Conservation (phyloP, 2,329 filamentous ascomycete species). For the Furcasterigmium sp. region DNA sequence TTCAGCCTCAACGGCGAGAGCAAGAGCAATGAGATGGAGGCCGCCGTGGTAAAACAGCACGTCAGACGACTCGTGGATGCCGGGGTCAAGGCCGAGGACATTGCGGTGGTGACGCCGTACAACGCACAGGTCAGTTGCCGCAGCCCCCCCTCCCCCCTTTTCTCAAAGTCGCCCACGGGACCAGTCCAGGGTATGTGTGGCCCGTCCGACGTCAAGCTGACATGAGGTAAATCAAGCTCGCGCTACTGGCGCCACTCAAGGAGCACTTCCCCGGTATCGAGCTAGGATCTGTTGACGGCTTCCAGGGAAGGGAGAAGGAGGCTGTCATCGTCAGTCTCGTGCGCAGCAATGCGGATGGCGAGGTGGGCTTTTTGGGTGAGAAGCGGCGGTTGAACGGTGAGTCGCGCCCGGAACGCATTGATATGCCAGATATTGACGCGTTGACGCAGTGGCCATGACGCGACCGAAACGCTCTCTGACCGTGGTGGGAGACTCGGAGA, state of each 20-base stretch:
- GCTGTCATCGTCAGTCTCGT: conserved; percentile 92
- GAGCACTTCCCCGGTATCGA: conserved; percentile 80
- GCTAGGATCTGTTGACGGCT: conserved; percentile 94
- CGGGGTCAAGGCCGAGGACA: conserved; percentile 76
- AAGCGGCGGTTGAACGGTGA: conserved; percentile 88
- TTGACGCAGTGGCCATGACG: conserved; percentile 90
- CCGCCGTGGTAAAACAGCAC: conserved; percentile 72
- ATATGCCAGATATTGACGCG: no score
- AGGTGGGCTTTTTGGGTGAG: conserved; percentile 91
- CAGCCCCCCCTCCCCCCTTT: no score
- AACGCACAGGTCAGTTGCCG: conserved; percentile 71
- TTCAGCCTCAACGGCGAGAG: conserved; percentile 50
- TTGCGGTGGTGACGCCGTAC: conserved; percentile 93
- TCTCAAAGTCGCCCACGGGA: no score
- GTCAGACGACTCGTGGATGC: conserved; percentile 70
- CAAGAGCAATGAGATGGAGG: conserved; percentile 91
- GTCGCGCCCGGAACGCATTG: conserved; percentile 21
- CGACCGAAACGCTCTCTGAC: conserved; percentile 85
- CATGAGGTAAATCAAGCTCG: conserved; percentile 48
- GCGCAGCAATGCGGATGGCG: conserved; percentile 76
- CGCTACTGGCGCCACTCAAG: conserved; percentile 73
- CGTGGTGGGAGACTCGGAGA: conserved; percentile 91
- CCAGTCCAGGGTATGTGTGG: no score
- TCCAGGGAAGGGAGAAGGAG: conserved; percentile 96
- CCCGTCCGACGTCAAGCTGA: no score